phyloP scores from a whole-genome alignment of 202 grass and related monocot species.

The Setaria italica region DNA sequence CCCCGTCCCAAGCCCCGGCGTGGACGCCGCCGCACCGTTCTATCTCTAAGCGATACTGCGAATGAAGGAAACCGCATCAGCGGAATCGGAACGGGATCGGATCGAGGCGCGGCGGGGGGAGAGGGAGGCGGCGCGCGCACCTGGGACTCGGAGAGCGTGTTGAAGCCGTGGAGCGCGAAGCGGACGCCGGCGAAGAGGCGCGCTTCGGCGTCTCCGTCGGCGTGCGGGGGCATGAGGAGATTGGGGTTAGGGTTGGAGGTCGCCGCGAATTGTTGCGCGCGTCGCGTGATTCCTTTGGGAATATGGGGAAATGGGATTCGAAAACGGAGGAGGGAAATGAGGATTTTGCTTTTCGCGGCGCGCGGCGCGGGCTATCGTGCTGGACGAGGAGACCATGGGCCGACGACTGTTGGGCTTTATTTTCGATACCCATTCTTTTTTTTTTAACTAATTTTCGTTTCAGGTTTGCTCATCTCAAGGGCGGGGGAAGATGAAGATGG shows the following conservation, averaged over 20 bases:
- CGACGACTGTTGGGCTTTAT: too few relatives aligned
- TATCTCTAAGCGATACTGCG: slow-evolving; percentile 63
- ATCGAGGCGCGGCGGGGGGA: neutral
- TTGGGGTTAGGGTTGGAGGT: neutral
- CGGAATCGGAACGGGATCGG: neutral
- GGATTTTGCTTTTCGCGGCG: too few relatives aligned
- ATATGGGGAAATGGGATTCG: too few relatives aligned
- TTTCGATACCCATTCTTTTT: too few relatives aligned
- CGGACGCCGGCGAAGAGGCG: slow-evolving; percentile 65
- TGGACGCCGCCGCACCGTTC: slow-evolving; percentile 54
- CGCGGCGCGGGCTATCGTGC: too few relatives aligned
- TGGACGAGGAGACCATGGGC: too few relatives aligned
- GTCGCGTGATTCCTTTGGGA: too few relatives aligned
- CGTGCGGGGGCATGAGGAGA: slow-evolving; percentile 36
- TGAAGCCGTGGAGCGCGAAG: slow-evolving; percentile 80
- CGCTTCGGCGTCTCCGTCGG: neutral
- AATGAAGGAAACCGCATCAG: neutral
- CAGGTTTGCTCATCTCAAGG: too few relatives aligned
- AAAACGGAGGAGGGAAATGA: too few relatives aligned
- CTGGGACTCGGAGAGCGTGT: slow-evolving; percentile 62
- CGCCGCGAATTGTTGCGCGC: neutral
- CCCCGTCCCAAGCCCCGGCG: slow-evolving; percentile 32
- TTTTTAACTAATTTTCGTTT: too few relatives aligned
- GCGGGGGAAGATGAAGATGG: too few relatives aligned
- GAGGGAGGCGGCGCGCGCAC: slow-evolving; percentile 19